phyloP scores from a whole-genome alignment of 805 yeast species.

The Schwanniomyces sp. region DNA sequence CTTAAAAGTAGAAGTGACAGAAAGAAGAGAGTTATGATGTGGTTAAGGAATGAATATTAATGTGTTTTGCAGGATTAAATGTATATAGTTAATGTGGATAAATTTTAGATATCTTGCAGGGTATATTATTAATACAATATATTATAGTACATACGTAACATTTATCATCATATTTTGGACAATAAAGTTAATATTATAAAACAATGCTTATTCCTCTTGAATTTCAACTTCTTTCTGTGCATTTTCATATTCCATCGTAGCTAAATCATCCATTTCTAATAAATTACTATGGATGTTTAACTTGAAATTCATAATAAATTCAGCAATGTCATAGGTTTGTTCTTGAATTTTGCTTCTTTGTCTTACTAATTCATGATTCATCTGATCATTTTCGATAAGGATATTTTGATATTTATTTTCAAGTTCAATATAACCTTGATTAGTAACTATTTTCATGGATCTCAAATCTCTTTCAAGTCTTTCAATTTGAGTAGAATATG shows the following conservation, averaged over 20 bases:
- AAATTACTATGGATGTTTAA: conserved; percentile 62
- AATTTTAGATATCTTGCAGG: not conserved
- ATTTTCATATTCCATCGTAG: conserved; percentile 23
- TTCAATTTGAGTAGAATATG: conserved; percentile 65
- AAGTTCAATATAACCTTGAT: conserved; percentile 50
- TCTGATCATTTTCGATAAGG: conserved; percentile 52
- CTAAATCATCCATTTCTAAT: conserved; percentile 55
- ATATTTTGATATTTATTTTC: conserved; percentile 48
- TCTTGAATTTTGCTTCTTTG: conserved; percentile 50
- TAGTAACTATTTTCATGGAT: conserved; percentile 44
- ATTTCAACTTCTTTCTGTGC: conserved; percentile 8
- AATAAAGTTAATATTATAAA: not conserved
- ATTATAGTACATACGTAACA: not conserved
- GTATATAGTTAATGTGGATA: conserved; percentile 1
- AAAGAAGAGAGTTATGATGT: conserved; percentile 54
- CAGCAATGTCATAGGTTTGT: conserved; percentile 57
- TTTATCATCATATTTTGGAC: not conserved
- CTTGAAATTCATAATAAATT: conserved; percentile 63
- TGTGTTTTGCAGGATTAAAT: not conserved
- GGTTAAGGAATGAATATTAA: conserved; percentile 61
- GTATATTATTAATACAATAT: not conserved
- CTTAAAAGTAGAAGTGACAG: conserved; percentile 54
- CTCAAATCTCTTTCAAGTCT: conserved; percentile 59
- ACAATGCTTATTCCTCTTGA: not conserved
- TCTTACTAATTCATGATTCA: conserved; percentile 45